Base-by-base conservation (phyloP, 1,284 basidiomycete genomes). In the Xanthoconium separans region DNA sequence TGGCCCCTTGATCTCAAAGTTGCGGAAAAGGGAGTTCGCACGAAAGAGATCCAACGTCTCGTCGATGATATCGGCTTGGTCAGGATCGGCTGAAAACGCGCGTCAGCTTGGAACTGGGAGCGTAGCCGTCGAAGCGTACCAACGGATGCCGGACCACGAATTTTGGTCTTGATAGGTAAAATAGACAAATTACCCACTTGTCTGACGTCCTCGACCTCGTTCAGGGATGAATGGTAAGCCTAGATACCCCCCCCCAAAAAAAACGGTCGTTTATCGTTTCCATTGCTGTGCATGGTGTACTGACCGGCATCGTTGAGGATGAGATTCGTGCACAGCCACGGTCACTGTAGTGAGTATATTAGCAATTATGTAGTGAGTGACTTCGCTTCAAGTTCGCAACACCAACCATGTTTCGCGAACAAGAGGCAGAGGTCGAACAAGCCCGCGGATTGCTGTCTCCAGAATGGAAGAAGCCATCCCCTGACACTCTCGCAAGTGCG, bases 1-100 rank as follows among this genome's bases (percentile, higher is more conserved):
- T 50, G 93, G 89, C 27, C 97, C 93, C 75, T 98, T 98, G 84
- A 99, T 99, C 79, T 99, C 97, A 70, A 99, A 99, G 79, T 99
- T 99, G 68, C 97, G 90, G 77, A 99, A 99, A 58, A 99, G 88
- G 44, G 95, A 97, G 77, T 99, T 99, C 69, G 97, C 95, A 48
- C 97, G 90, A 78, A 99, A 99, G 54, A 99, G 86, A 75, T 98
- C 93, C 51, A 99, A 80, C 4, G 94, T 88, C 76, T 99, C 97
- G 73, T 98, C 95, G 61, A 99, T 84, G 64, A 99, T 95, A 73
- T 99, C 97, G 40, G 85, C 81, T 58, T 86, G 78, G 12, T 83
- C 81, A 0, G 86, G 79, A 70, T 96, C 92, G 61, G 90, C 93
- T 87, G 63, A 40, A 42, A 49, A 52, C 34, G 18, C 34, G 27